Evolutionary conservation across 371 early-diverging fungal species (phyloP), one percentile per base, ranked within the genome.

Genomic region (Mucor piriformis): DNA sequence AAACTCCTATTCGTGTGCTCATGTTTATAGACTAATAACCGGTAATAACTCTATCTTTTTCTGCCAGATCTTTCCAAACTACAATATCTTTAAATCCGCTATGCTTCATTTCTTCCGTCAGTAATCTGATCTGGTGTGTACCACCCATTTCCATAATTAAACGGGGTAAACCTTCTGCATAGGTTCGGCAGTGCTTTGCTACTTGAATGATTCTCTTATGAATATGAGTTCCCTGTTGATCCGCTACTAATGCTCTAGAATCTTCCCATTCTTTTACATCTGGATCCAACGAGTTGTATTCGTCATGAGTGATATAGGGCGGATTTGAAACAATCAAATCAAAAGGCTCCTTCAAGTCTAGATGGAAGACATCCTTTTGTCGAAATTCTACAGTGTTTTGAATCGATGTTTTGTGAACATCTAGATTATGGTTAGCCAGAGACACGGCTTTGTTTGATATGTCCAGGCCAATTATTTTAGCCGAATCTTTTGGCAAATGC

Each of bases 231-330:
- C 92, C 93, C 16, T 84, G 74, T 8, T 84, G 75, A 16, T 86
- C 86, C n/a, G 94, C 89, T 6, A 92, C 73, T 18, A 97, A 64
- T 1, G 97, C 95, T 11, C 78, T 63, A n/a, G 58, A 65, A 68
- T 95, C 96, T 65, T 97, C 97, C 94, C 94, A 95, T 3, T 84
- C 74, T 27, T 80, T 81, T 4, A 97, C 95, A 47, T 85, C 86
- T 0, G 84, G 77, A 11, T 85, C 90, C 16, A 95, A 68, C 0
- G 47, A 48, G 0, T 60, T 61, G 54, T 91, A 92, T 52, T 95
- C 95, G 0, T 73, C 64, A 3, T 67, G 69, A 0, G 94, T 81
- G n/a, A 97, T 83, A 60, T 97, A 95, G 0, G 97, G 97, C 18
- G 97, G 97, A 67, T 97, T 97, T 38, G 92, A 82, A 0, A 94